phyloP scores from a whole-genome alignment of 2,329 filamentous ascomycete genomes.

The Curvularia hawaiiensis region DNA sequence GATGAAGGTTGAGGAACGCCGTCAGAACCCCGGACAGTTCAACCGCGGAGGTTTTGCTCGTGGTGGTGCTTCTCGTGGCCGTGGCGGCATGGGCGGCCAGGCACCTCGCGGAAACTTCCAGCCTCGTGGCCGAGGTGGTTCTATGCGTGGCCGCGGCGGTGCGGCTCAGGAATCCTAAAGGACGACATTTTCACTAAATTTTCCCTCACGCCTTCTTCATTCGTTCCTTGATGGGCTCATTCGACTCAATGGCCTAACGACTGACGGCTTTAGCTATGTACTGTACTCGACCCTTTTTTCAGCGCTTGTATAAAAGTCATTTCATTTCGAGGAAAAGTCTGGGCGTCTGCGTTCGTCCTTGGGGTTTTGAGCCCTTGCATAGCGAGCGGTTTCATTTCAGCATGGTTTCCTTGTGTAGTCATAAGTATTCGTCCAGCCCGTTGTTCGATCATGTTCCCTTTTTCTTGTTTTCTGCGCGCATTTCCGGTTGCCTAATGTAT shows the following conservation, averaged over 20 bases:
- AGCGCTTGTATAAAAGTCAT: conserved; percentile 48
- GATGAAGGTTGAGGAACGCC: conserved; percentile 87
- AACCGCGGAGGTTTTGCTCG: conserved; percentile 45
- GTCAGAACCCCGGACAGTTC: conserved; percentile 57
- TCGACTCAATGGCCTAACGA: conserved; percentile 34
- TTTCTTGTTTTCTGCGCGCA: conserved; percentile 31
- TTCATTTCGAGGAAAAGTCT: conserved; percentile 44
- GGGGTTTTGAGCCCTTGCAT: conserved; percentile 45
- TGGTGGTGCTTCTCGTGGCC: conserved; percentile 58
- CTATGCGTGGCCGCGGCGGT: conserved; percentile 53
- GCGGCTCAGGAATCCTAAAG: conserved; percentile 44
- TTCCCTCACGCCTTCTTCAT: conserved; percentile 13
- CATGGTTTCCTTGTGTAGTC: conserved; percentile 38
- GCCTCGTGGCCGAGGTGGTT: conserved; percentile 70
- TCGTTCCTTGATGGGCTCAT: conserved; percentile 24
- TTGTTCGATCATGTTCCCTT: conserved; percentile 32
- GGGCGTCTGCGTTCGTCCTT: conserved; percentile 37
- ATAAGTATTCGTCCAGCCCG: conserved; percentile 32
- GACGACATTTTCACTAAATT: conserved; percentile 4
- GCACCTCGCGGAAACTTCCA: conserved; percentile 71
- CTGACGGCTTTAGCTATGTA: conserved; percentile 46
- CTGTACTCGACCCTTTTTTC: conserved; percentile 41
- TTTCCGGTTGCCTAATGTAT: conserved; percentile 35
- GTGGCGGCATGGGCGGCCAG: conserved; percentile 63
- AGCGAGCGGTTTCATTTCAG: conserved; percentile 45